phyloP scores from a whole-genome alignment of 2,329 filamentous ascomycete genomes.

The Chaetothyriales sp. region DNA sequence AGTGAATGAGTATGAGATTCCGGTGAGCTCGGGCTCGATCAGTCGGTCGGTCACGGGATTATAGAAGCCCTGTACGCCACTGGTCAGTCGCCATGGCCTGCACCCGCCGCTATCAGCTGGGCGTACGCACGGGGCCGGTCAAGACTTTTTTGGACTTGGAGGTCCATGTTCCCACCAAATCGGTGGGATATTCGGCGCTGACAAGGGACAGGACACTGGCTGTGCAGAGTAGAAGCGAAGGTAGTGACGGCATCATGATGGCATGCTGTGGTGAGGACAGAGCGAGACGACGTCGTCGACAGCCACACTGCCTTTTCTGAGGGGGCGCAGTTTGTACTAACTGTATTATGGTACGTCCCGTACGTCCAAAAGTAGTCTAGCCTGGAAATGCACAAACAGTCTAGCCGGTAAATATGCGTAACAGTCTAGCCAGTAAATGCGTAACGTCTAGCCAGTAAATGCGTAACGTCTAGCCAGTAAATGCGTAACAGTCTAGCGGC shows the following conservation, averaged over 20 bases:
- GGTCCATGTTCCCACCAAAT: slow-evolving; percentile 57
- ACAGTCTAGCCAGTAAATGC: too few species aligned
- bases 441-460: too few species aligned
- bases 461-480: too few species aligned
- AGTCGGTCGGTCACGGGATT: slow-evolving; percentile 52
- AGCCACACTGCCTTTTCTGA: too few species aligned
- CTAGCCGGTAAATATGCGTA: too few species aligned
- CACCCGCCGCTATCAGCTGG: neutral
- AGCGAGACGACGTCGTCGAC: too few species aligned
- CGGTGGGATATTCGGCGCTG: slow-evolving; percentile 15
- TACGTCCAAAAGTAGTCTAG: neutral
- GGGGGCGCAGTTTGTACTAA: too few species aligned
- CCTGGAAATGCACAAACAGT: too few species aligned
- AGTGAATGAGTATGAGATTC: slow-evolving; percentile 63
- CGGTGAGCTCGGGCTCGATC: slow-evolving; percentile 51
- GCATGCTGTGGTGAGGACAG: slow-evolving; percentile 2
- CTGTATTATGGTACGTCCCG: too few species aligned
- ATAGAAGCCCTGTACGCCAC: slow-evolving; percentile 47
- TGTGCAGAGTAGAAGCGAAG: slow-evolving; percentile 6
- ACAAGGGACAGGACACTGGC: slow-evolving; percentile 7
- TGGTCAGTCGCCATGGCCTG: neutral
- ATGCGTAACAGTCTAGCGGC: too few species aligned
- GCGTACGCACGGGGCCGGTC: slow-evolving; percentile 50
- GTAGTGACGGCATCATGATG: slow-evolving; percentile 13
- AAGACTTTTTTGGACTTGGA: slow-evolving; percentile 57